Percentiles rank a stretch among this genome's conserved stretches.
phyloP scores from a whole-genome alignment of 306 rosid genomes.

The Trifolium fragiferum region DNA sequence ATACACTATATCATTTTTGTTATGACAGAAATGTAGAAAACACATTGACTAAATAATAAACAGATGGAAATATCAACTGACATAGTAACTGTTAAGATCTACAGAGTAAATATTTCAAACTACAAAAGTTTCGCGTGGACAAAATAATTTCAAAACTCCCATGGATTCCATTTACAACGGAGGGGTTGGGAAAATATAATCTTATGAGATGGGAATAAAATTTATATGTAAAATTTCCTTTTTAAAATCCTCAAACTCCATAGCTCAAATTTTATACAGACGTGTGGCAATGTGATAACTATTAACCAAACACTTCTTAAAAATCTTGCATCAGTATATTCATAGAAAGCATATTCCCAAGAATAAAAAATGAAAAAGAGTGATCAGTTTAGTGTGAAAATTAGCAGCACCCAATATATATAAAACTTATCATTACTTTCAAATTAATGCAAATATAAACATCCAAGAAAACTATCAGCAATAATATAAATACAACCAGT shows the following conservation, averaged over 20 bases:
- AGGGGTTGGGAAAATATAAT: no score
- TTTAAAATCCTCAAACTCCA: neutral
- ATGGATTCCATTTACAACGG: no score
- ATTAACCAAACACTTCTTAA: neutral
- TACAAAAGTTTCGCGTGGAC: no score
- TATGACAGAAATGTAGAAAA: slow-evolving; percentile 20
- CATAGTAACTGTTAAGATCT: slow-evolving; percentile 5
- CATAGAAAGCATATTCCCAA: neutral
- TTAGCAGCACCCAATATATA: slow-evolving; percentile 16
- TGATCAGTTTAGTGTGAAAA: slow-evolving; percentile 1
- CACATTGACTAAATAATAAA: neutral
- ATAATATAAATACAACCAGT: slow-evolving; percentile 22
- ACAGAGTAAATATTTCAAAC: neutral
- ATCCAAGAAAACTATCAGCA: slow-evolving; percentile 17
- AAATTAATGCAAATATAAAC: slow-evolving; percentile 24
- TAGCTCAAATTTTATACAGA: neutral
- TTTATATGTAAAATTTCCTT: neutral
- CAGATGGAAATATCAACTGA: slow-evolving; percentile 17
- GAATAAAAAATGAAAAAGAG: neutral
- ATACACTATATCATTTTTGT: slow-evolving; percentile 9
- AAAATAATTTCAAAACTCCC: no score
- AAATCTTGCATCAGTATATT: neutral
- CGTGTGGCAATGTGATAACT: slow-evolving; percentile 6
- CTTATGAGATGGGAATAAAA: no score
- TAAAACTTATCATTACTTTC: slow-evolving; percentile 5